Conservation (phyloP, 2,329 filamentous ascomycete genomes). For the Pestalotiopsis sp. region DNA sequence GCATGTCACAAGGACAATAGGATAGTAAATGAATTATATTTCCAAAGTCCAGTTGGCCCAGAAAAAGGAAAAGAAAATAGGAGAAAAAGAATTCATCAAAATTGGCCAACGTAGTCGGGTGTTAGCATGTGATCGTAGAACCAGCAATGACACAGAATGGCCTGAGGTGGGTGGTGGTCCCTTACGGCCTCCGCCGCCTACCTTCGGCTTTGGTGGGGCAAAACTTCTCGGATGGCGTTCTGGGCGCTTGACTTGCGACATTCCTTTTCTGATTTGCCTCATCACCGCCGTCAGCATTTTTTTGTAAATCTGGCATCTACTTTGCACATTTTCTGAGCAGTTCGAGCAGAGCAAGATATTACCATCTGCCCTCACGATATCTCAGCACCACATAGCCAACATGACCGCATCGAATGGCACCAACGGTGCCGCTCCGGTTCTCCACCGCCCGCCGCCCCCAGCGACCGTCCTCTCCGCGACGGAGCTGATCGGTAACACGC, state of each 20-base stretch:
- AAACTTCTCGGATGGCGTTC: conserved; percentile 3
- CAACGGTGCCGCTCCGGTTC: conserved; percentile 23
- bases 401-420: conserved; percentile 24
- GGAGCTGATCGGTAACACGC: conserved; percentile 92
- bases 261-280: conserved; percentile 12
- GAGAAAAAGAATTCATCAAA: no score
- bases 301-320: background rate
- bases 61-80: no score
- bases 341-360: background rate
- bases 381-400: background rate
- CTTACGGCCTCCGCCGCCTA: conserved; percentile 2
- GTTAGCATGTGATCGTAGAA: background rate
- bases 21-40: no score
- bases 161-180: background rate
- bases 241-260: conserved; percentile 5
- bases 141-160: background rate
- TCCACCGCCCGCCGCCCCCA: conserved; percentile 29
- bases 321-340: background rate
- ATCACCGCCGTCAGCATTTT: background rate
- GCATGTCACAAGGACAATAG: no score
- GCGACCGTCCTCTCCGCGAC: conserved; percentile 63
- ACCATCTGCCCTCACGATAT: background rate
- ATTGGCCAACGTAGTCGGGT: no score
- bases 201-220: conserved; percentile 13
- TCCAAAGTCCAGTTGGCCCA: no score